Evolutionary conservation across 1,284 basidiomycete genomes (phyloP), one percentile per base, ranked within the genome.

Genomic region (Trichosporon sp.): DNA sequence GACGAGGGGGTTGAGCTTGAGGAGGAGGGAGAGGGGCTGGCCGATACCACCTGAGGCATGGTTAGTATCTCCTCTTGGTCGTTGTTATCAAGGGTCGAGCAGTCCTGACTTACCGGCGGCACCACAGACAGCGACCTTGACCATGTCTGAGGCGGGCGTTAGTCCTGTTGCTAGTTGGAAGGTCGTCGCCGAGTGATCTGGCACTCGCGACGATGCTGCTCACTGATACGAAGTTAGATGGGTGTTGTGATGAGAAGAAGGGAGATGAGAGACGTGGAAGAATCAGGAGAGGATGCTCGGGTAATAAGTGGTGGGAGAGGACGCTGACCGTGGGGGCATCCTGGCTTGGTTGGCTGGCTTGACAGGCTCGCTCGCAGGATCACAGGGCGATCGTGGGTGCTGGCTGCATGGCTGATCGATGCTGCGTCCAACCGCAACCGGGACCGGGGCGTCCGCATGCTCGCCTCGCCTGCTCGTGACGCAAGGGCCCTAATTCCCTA

Each of bases 61-160:
- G 59, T 59, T 21, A 63, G 59, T 13, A 44, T 44, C 40, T n/a
- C 29, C 29, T 19, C 31, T 7, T 21, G 46, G 23, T n/a, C 25
- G 10, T 58, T 31, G 34, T 16, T 29, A 52, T 49, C 23, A 32
- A 14, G 58, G 21, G 21, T 3, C 25, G 52, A 40, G 23, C 9
- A 16, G 27, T 11, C 34, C 14, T n/a, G 33, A 77, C 80, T 65
- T 71, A 91, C 91, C 92, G 82, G 91, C 88, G 82, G 92, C 92
- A 81, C 92, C 92, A 74, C 93, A 90, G 72, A 95, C 92, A 75
- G 91, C 91, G 84, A 88, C 92, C 83, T 95, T 95, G 77, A 91
- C 88, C 91, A 93, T 91, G 71, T 71, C 80, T 65, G 59, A 21
- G 33, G 61, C 36, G 57, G 62, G 56, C 36, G 62, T 61, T 32